Percentiles rank a stretch among this genome's conserved stretches.
Evolutionary conservation across 371 early-diverging fungal genomes (phyloP).

Genomic region (Vairimorpha necatrix): DNA sequence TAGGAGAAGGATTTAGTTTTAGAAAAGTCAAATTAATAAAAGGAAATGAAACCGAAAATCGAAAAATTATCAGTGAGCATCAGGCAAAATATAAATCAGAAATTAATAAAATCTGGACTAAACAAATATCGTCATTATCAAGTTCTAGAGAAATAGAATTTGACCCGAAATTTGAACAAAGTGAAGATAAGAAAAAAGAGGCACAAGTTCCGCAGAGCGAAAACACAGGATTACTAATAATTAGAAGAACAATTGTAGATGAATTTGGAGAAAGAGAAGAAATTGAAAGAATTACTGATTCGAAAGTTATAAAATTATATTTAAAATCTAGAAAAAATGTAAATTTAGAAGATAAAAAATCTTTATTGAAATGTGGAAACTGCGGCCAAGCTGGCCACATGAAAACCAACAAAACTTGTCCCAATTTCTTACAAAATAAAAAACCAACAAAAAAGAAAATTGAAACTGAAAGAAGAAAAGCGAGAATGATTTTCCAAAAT

Average conservation of each 20-base stretch:
- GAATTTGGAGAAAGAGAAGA: slow-evolving; percentile 35
- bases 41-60: slow-evolving; percentile 76
- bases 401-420: slow-evolving; percentile 66
- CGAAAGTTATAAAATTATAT: slow-evolving; percentile 62
- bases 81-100: slow-evolving; percentile 83
- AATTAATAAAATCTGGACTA: slow-evolving; percentile 78
- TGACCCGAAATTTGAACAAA: not conserved
- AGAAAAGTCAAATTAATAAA: slow-evolving; percentile 83
- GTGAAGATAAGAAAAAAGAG: not conserved
- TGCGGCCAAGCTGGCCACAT: slow-evolving; percentile 66
- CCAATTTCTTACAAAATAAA: slow-evolving; percentile 53
- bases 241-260: slow-evolving; percentile 55
- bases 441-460: slow-evolving; percentile 50
- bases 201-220: not conserved
- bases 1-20: slow-evolving; percentile 94
- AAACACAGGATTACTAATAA: slow-evolving; percentile 40
- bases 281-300: slow-evolving; percentile 58
- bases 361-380: slow-evolving; percentile 60
- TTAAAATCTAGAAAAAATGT: slow-evolving; percentile 60
- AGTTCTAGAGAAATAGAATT: slow-evolving; percentile 14
- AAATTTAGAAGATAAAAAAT: slow-evolving; percentile 59
- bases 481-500: slow-evolving; percentile 43
- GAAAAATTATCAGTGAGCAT: slow-evolving; percentile 74
- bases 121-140: slow-evolving; percentile 70
- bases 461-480: slow-evolving; percentile 55